A percentile compares a stretch with the other conserved stretches of the same genome.
phyloP scores from a whole-genome alignment of 805 yeast species.

The Nakazawaea holstii region DNA sequence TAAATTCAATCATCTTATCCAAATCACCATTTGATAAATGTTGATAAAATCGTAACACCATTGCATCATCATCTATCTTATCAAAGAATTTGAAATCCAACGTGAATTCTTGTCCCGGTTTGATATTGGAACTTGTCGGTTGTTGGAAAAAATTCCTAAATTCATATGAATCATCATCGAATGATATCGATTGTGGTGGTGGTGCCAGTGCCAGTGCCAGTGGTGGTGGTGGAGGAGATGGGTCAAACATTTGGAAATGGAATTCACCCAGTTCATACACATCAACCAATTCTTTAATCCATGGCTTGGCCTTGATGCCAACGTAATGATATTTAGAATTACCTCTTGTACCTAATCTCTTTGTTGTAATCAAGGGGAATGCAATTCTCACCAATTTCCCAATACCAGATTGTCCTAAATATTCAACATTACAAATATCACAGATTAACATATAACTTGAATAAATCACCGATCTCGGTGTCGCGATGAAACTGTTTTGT shows the following conservation, averaged over 20 bases:
- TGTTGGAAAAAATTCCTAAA: not conserved
- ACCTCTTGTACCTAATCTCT: slow-evolving; percentile 75
- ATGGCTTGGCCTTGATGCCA: slow-evolving; percentile 40
- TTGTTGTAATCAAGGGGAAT: slow-evolving; percentile 61
- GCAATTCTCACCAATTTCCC: slow-evolving; percentile 65
- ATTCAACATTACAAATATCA: slow-evolving; percentile 26
- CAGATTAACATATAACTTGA: slow-evolving; percentile 18
- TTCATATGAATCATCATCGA: too few species aligned
- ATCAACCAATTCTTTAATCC: slow-evolving; percentile 3
- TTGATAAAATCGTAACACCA: not conserved
- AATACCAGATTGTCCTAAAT: slow-evolving; percentile 68
- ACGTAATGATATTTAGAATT: slow-evolving; percentile 80
- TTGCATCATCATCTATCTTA: not conserved
- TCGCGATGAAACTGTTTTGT: slow-evolving; percentile 1
- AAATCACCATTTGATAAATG: not conserved
- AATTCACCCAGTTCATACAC: slow-evolving; percentile 1
- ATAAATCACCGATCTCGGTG: slow-evolving; percentile 17
- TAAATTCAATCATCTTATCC: not conserved
- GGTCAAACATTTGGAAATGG: not conserved
- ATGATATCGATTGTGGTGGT: too few species aligned
- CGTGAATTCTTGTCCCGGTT: not conserved
- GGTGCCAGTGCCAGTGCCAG: too few species aligned
- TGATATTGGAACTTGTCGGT: not conserved
- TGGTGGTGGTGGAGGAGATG: not conserved
- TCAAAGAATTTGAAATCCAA: not conserved